These are phyloP conservation scores for Verticillium longisporum DNA, from an alignment of 2,329 filamentous ascomycete species.

Conservation along the genomic window DNA sequence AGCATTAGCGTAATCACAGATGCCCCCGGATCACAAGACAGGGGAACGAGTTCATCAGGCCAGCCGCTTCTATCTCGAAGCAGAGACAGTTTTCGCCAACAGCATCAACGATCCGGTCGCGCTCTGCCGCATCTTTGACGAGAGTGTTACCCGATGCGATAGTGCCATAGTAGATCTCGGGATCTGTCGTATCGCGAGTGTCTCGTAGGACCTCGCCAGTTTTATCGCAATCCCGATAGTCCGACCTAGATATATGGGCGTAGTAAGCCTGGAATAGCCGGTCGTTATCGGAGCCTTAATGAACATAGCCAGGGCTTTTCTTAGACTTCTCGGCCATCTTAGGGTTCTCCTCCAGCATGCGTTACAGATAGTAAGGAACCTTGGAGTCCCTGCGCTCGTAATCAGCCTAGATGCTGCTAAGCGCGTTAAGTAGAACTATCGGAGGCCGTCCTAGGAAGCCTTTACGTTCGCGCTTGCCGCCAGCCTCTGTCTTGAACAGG, in stretches of 20 bases:
- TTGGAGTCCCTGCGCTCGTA: too few relatives aligned
- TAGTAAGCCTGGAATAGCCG: slow-evolving; percentile 5
- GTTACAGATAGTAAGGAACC: too few relatives aligned
- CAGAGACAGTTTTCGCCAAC: slow-evolving; percentile 9
- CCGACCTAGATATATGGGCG: slow-evolving; percentile 2
- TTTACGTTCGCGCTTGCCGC: neutral
- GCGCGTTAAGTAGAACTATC: too few relatives aligned
- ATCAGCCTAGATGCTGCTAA: too few relatives aligned
- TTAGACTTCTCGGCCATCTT: slow-evolving; percentile 4
- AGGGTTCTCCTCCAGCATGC: neutral
- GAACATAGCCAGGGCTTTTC: neutral
- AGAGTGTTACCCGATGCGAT: slow-evolving; percentile 17
- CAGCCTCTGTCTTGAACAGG: slow-evolving; percentile 7
- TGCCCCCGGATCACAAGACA: slow-evolving; percentile 19
- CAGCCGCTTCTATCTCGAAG: slow-evolving; percentile 16
- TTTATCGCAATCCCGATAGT: slow-evolving; percentile 4
- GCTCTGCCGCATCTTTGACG: slow-evolving; percentile 8
- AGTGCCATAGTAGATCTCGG: slow-evolving; percentile 14
- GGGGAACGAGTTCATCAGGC: slow-evolving; percentile 10
- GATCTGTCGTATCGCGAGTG: slow-evolving; percentile 2
- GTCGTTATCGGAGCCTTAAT: slow-evolving; percentile 5
- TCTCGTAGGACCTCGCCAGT: neutral
- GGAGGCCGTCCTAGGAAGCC: too few relatives aligned
- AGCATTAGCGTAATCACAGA: slow-evolving; percentile 23
- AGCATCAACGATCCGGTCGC: slow-evolving; percentile 3